These are phyloP conservation scores for Monosporascus sp. DNA, from an alignment of 2,329 filamentous ascomycete genomes.

Conservation along the genomic window DNA sequence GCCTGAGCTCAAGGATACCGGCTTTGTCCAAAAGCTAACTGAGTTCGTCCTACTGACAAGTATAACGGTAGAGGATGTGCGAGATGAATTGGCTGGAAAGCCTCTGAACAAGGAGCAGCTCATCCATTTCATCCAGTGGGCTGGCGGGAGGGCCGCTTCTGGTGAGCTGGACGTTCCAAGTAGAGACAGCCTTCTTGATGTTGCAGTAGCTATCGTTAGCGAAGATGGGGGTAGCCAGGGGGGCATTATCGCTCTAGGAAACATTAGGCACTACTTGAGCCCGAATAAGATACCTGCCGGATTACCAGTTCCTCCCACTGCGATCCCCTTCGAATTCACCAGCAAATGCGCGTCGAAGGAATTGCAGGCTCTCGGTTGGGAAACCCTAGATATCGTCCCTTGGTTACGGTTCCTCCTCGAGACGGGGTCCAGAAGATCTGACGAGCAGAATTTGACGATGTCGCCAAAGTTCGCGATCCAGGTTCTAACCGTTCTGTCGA, in stretches of 20 bases:
- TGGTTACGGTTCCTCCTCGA: slow-evolving; percentile 83
- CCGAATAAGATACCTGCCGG: slow-evolving; percentile 75
- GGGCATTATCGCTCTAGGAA: slow-evolving; percentile 70
- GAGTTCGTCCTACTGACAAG: slow-evolving; percentile 84
- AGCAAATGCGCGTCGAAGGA: slow-evolving; percentile 62
- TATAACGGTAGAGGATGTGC: slow-evolving; percentile 83
- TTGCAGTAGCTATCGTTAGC: slow-evolving; percentile 68
- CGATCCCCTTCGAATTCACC: slow-evolving; percentile 81
- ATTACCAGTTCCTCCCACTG: slow-evolving; percentile 73
- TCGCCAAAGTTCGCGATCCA: slow-evolving; percentile 71
- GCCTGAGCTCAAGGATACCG: slow-evolving; percentile 65
- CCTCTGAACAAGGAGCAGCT: slow-evolving; percentile 77
- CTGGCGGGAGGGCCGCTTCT: slow-evolving; percentile 64
- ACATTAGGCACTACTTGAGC: slow-evolving; percentile 70
- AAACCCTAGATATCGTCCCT: slow-evolving; percentile 73
- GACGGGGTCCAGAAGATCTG: slow-evolving; percentile 52
- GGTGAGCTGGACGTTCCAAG: slow-evolving; percentile 67
- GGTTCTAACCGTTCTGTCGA: slow-evolving; percentile 76
- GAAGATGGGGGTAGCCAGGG: slow-evolving; percentile 55
- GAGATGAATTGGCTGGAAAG: slow-evolving; percentile 73
- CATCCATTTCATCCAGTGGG: slow-evolving; percentile 79
- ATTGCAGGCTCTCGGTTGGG: slow-evolving; percentile 79
- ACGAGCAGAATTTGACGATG: slow-evolving; percentile 65
- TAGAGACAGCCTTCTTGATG: slow-evolving; percentile 67
- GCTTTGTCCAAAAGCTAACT: slow-evolving; percentile 74